Evolutionary conservation across 164 flowering plant genomes (phyloP), one percentile per base, ranked within the genome.

Genomic region (Magnolia changhungtana): DNA sequence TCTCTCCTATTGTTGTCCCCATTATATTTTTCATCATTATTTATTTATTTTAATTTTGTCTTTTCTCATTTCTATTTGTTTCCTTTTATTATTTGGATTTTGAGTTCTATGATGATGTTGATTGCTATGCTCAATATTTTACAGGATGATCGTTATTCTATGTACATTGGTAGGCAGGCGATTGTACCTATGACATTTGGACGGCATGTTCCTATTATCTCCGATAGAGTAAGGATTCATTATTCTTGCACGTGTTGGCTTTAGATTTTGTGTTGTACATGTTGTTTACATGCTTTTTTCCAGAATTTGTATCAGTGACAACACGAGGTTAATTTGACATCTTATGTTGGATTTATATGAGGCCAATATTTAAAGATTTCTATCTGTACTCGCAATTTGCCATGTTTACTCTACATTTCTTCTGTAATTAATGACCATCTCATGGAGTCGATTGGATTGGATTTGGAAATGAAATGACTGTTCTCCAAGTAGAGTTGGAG

Each of bases 131-230:
- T 50, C 27, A 45, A 58, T 50, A 52, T 72, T 7, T 45, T 87
- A 81, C 86, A 94, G 99, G 99, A 95, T 86, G 96, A 93, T 58
- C 92, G 98, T 7, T 95, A 93, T 84, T 77, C 92, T 21, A 89
- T 88, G 85, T 95, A 90, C 78, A 79, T 95, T 37, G 97, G 98
- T 58, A 77, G 71, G 84, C 81, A 80, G 85, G 99, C 97, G 72
- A 95, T 95, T 82, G 99, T 95, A 16, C 99, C 99, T 20, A 77
- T 90, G 98, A 93, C 98, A 73, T 90, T 81, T 88, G 99, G 99
- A 19, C 98, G 99, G 50, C 97, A 92, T 84, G 92, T 95, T 71
- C 99, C 98, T 67, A 95, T 95, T 72, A 92, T 95, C 21, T 77
- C 95, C 65, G 92, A 91, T 81, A 92, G 82, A 91, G 99, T 95